phyloP scores from a whole-genome alignment of 495 filamentous ascomycete species.

The Mytilinidion resinicola region DNA sequence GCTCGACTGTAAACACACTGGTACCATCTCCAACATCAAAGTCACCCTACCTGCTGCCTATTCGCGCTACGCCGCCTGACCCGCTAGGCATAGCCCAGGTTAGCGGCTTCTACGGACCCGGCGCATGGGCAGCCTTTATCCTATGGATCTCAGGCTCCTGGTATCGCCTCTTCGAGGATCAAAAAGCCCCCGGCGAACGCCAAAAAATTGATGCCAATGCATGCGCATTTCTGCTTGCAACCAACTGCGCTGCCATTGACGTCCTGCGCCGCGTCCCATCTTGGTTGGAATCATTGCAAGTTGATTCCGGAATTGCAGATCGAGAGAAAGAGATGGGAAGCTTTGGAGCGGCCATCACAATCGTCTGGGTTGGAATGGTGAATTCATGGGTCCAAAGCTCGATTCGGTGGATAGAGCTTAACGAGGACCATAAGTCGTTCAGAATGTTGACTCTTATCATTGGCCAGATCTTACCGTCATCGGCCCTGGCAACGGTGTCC shows the following conservation, averaged over 20 bases:
- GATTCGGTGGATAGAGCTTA: background rate
- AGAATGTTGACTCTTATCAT: too few species aligned
- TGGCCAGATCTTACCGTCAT: too few species aligned
- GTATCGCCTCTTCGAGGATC: background rate
- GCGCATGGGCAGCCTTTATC: constrained; percentile 4
- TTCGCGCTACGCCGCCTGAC: background rate
- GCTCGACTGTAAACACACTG: too few species aligned
- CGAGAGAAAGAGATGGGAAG: background rate
- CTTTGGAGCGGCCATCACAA: background rate
- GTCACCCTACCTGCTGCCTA: background rate
- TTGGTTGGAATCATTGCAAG: too few species aligned
- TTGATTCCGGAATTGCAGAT: background rate
- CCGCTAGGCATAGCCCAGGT: constrained; percentile 1
- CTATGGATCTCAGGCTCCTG: background rate
- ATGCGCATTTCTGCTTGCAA: background rate
- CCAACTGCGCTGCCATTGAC: constrained; percentile 12
- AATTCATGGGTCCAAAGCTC: background rate
- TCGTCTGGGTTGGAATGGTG: background rate
- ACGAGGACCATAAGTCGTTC: too few species aligned
- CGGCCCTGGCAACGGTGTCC: too few species aligned
- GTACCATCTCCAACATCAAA: too few species aligned
- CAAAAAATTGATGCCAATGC: constrained; percentile 1
- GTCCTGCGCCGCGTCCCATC: background rate
- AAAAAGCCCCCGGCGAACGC: background rate
- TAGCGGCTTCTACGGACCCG: constrained; percentile 13